A percentile compares a stretch with the other conserved stretches of the same genome.
These are phyloP conservation scores for Arabis hirsuta DNA, from an alignment of 345 rosid species.

Conservation along the genomic window DNA sequence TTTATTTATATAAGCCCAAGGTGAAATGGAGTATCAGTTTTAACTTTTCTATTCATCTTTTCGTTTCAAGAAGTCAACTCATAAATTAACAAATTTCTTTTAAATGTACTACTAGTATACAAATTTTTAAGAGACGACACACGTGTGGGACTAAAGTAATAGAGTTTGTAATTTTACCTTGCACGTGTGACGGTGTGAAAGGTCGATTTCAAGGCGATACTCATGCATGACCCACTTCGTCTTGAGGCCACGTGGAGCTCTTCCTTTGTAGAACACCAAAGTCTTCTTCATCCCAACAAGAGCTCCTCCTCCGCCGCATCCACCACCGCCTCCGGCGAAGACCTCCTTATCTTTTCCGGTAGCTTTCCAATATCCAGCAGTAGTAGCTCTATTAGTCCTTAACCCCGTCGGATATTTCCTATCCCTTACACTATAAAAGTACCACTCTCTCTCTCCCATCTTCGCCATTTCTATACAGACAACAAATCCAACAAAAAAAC, in stretches of 20 bases:
- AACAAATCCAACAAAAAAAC: neutral
- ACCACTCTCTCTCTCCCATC: conserved; percentile 96
- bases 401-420: conserved; percentile 92
- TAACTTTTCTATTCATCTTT: neutral
- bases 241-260: conserved; percentile 91
- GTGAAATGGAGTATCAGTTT: neutral
- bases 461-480: conserved; percentile 60
- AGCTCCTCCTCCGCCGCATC: conserved; percentile 45
- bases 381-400: conserved; percentile 86
- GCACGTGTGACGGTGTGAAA: conserved; percentile 76
- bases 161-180: conserved; percentile 55
- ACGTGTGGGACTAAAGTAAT: conserved; percentile 11
- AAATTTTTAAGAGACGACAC: conserved; percentile 8
- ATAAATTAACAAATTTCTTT: conserved; percentile 1
- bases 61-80: conserved; percentile 28
- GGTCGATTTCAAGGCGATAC: conserved; percentile 82
- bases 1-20: neutral
- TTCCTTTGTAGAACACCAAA: conserved; percentile 80
- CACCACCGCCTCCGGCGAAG: conserved; percentile 53
- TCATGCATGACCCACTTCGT: conserved; percentile 98
- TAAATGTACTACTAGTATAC: neutral
- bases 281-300: conserved; percentile 95
- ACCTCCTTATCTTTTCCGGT: conserved; percentile 88
- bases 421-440: conserved; percentile 85
- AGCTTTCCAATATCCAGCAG: conserved; percentile 93